Percentiles rank a stretch among this genome's conserved stretches.
Evolutionary conservation across 2,329 filamentous ascomycete genomes (phyloP).

Genomic region (Eurotiales sp.): DNA sequence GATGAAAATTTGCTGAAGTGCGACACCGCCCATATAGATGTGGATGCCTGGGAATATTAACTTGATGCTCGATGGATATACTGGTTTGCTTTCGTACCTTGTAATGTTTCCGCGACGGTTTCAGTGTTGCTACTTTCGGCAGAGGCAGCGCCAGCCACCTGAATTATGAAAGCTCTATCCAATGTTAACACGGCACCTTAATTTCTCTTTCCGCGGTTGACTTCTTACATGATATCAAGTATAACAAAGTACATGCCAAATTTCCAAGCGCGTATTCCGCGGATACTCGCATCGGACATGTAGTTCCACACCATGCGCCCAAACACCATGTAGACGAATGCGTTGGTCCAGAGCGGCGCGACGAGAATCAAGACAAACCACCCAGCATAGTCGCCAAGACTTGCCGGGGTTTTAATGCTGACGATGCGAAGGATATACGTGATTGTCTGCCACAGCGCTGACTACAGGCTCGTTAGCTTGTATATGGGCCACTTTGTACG

Average conservation of each 20-base stretch:
- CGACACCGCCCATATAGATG: slow-evolving; percentile 55
- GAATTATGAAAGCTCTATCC: slow-evolving; percentile 7
- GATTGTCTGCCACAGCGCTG: slow-evolving; percentile 27
- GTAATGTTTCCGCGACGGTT: background rate
- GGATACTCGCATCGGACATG: slow-evolving; percentile 33
- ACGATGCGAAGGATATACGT: slow-evolving; percentile 40
- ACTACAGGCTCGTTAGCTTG: background rate
- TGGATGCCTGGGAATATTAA: slow-evolving; percentile 28
- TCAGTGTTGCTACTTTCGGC: slow-evolving; percentile 1
- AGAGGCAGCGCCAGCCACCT: slow-evolving; percentile 11
- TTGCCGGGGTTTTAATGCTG: slow-evolving; percentile 39
- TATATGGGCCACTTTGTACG: background rate
- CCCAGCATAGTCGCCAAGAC: slow-evolving; percentile 20
- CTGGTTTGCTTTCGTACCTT: background rate
- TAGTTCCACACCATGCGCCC: slow-evolving; percentile 47
- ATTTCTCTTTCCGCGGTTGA: background rate
- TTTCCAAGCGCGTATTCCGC: slow-evolving; percentile 33
- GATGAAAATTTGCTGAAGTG: slow-evolving; percentile 50
- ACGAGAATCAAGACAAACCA: slow-evolving; percentile 10
- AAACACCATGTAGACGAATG: slow-evolving; percentile 46
- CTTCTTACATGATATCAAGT: slow-evolving; percentile 32
- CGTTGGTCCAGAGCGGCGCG: slow-evolving; percentile 39
- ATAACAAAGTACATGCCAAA: slow-evolving; percentile 40
- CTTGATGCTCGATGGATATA: background rate
- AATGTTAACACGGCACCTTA: background rate